Evolutionary conservation across 2,329 filamentous ascomycete genomes (phyloP).

Genomic region (Gyromitra esculenta): DNA sequence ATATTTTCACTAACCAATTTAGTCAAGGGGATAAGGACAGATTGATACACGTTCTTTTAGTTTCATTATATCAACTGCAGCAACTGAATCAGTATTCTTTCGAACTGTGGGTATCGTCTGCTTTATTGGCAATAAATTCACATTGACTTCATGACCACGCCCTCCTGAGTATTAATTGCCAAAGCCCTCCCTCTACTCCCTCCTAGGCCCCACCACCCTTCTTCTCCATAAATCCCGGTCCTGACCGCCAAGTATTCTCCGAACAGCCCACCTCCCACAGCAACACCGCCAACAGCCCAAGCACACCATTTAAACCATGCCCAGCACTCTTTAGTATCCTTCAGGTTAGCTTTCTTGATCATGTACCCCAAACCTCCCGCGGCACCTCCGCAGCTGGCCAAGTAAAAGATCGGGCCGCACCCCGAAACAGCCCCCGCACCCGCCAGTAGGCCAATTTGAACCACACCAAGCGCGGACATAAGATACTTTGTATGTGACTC

Average conservation of each 20-base stretch:
- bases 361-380: conserved; percentile 70
- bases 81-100: not conserved
- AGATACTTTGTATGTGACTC: conserved; percentile 80
- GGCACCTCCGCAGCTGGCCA: conserved; percentile 73
- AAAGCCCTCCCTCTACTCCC: conserved; percentile 37
- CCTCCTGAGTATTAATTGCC: conserved; percentile 26
- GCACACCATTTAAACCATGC: conserved; percentile 71
- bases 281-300: conserved; percentile 57
- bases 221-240: conserved; percentile 44
- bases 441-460: conserved; percentile 75
- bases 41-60: not conserved
- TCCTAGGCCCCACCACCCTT: conserved; percentile 49
- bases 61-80: not conserved
- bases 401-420: conserved; percentile 75
- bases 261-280: conserved; percentile 57
- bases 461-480: conserved; percentile 73
- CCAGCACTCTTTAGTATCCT: conserved; percentile 75
- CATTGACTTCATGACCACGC: conserved; percentile 2
- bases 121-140: conserved; percentile 6
- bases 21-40: no score
- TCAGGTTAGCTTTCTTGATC: conserved; percentile 74
- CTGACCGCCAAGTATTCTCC: conserved; percentile 55
- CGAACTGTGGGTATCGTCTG: not conserved
- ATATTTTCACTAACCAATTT: no score
- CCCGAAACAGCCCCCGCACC: conserved; percentile 74